A percentile compares a stretch with the other conserved stretches of the same genome.
Conservation (phyloP, 257 asterid species). For the Solanum okadae region DNA sequence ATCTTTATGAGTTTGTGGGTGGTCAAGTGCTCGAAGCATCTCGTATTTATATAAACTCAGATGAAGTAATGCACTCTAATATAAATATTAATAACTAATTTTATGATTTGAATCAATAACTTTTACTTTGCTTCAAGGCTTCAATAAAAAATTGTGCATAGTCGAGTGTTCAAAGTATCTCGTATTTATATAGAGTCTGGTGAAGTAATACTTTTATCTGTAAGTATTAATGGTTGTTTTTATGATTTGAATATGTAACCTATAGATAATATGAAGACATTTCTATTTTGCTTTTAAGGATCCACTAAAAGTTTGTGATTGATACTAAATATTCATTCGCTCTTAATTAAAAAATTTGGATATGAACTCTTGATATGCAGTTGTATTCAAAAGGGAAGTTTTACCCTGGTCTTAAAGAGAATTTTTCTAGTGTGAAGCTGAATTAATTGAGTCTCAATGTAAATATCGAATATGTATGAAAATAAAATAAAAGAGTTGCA, state of each 20-base stretch:
- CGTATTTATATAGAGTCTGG: not conserved
- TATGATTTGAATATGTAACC: not conserved
- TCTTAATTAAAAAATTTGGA: too few relatives aligned
- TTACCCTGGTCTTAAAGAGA: not conserved
- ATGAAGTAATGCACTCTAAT: too few relatives aligned
- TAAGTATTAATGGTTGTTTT: not conserved
- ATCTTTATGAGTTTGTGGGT: not conserved
- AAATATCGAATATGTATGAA: not conserved
- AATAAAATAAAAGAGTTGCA: not conserved
- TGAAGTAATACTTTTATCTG: not conserved
- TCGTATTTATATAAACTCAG: too few relatives aligned
- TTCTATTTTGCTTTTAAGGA: not conserved
- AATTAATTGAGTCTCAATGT: too few relatives aligned
- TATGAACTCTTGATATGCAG: too few relatives aligned
- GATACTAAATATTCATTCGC: not conserved
- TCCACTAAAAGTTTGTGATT: not conserved
- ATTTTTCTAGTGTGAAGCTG: not conserved
- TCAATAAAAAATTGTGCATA: too few relatives aligned
- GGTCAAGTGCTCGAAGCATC: too few relatives aligned
- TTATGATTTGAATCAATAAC: too few relatives aligned
- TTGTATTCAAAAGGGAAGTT: not conserved
- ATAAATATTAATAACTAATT: too few relatives aligned
- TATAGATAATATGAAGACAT: not conserved
- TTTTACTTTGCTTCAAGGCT: too few relatives aligned
- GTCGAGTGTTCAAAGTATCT: accelerated